Conservation (phyloP, 116 monocot genomes). For the Iris pallida region DNA sequence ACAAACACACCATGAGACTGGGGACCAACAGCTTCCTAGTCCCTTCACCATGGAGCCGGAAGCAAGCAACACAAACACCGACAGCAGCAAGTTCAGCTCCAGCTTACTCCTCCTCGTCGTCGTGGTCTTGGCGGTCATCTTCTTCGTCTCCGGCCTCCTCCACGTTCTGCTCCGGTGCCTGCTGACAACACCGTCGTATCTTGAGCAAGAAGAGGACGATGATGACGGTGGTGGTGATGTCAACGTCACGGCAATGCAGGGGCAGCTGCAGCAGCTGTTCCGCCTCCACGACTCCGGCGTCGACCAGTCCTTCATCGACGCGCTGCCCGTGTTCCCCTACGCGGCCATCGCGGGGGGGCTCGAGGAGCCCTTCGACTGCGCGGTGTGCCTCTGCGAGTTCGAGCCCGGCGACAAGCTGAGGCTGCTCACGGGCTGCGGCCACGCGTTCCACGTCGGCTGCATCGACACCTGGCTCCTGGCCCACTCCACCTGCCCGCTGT, state of each 20-base stretch:
- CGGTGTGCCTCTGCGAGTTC: constrained; percentile 71
- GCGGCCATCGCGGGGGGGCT: constrained; percentile 8
- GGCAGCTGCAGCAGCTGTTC: constrained; percentile 26
- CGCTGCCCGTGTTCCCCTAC: constrained; percentile 20
- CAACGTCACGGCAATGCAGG: constrained; percentile 14
- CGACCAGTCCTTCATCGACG: constrained; percentile 24
- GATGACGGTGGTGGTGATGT: no score
- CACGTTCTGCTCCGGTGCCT: no score
- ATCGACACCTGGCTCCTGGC: constrained; percentile 71
- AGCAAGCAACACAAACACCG: no score
- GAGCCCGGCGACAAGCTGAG: constrained; percentile 57
- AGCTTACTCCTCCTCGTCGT: no score
- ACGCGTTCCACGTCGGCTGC: constrained; percentile 69
- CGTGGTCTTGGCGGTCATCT: no score
- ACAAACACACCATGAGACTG: no score
- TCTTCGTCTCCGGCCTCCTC: no score
- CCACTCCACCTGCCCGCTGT: constrained; percentile 73
- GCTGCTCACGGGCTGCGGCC: constrained; percentile 64
- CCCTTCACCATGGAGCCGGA: no score
- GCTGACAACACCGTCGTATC: no score
- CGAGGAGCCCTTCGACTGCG: constrained; percentile 56
- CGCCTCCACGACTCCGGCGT: constrained; percentile 27
- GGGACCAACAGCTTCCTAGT: no score
- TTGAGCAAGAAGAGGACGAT: no score
- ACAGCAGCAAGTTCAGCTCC: no score